Evolutionary conservation across 2,329 filamentous ascomycete genomes (phyloP).

Genomic region (Botryotinia calthae): DNA sequence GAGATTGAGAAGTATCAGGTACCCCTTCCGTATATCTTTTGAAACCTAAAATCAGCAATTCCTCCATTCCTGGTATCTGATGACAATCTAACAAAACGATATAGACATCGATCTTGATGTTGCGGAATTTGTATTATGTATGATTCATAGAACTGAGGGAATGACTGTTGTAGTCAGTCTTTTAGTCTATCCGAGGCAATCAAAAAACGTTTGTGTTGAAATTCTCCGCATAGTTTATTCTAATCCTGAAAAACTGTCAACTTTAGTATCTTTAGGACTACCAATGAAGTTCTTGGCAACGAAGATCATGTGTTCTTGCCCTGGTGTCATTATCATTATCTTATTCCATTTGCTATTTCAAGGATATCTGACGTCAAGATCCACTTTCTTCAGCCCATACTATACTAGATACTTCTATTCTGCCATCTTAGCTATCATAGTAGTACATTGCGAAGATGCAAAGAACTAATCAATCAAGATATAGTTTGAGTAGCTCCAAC

Average conservation of each 20-base stretch:
- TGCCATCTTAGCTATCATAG: not conserved
- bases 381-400: not conserved
- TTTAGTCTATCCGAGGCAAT: not conserved
- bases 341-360: not conserved
- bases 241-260: not conserved
- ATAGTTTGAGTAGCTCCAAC: not conserved
- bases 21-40: not conserved
- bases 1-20: not conserved
- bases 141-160: not conserved
- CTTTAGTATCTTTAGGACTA: not conserved
- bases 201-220: not conserved
- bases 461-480: not conserved
- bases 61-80: not conserved
- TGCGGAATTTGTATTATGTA: not conserved
- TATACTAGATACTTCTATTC: not conserved
- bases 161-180: no score
- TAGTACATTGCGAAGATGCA: no score
- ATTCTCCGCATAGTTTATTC: not conserved
- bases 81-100: not conserved
- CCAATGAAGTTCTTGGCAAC: not conserved
- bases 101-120: not conserved
- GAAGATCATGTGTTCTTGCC: not conserved
- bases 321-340: not conserved
- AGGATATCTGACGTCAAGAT: not conserved
- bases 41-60: not conserved